A percentile compares a stretch with the other conserved stretches of the same genome.
These are phyloP conservation scores for Musa troglodytarum DNA, from an alignment of 176 grass and related monocot genomes.

Conservation along the genomic window DNA sequence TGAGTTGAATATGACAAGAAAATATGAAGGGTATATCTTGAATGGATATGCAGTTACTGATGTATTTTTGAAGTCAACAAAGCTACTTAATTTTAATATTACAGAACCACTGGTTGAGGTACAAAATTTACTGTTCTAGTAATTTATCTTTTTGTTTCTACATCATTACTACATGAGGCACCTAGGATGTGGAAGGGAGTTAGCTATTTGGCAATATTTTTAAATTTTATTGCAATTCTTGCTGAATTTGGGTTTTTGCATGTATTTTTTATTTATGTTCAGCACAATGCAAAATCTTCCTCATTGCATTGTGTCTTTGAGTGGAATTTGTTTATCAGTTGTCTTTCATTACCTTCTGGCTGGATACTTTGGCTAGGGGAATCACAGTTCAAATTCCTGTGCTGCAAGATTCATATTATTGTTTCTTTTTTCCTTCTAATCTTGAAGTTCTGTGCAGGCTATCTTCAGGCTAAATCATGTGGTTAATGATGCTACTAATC, in stretches of 20 bases:
- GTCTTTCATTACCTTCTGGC: no score
- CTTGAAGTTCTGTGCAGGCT: conserved; percentile 48
- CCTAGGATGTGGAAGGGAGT: not conserved
- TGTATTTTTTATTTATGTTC: not conserved
- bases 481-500: conserved; percentile 67
- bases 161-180: conserved; percentile 3
- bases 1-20: conserved; percentile 53
- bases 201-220: not conserved
- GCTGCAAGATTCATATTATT: not conserved
- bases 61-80: conserved; percentile 60
- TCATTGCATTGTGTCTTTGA: not conserved
- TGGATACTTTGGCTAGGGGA: not conserved
- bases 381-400: not conserved
- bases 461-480: conserved; percentile 72
- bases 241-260: not conserved
- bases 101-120: conserved; percentile 96
- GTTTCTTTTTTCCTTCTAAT: conserved; percentile 22
- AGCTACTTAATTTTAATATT: conserved; percentile 89
- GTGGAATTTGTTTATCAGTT: no score
- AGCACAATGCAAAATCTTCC: not conserved
- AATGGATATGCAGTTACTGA: conserved; percentile 52
- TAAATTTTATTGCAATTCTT: not conserved
- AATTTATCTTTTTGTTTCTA: conserved; percentile 8
- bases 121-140: conserved; percentile 19
- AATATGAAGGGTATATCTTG: conserved; percentile 47